phyloP scores from a whole-genome alignment of 2,329 filamentous ascomycete species.

The Monascus ruber region DNA sequence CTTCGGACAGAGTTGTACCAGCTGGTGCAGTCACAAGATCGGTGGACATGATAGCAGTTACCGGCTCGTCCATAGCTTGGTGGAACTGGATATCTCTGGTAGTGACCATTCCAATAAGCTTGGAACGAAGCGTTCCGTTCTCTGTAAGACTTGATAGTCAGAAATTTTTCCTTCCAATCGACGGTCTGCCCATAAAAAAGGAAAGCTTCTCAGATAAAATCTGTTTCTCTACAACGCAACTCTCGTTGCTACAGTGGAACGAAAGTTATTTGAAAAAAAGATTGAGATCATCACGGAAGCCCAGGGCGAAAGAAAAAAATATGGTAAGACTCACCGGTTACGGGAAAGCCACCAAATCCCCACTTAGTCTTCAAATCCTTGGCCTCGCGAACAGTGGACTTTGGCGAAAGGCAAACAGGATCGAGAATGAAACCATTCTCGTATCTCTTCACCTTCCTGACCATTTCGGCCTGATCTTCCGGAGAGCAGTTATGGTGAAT shows the following conservation, averaged over 20 bases:
- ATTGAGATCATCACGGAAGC: constrained; percentile 59
- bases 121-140: constrained; percentile 82
- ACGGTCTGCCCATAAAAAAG: neutral
- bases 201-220: constrained; percentile 37
- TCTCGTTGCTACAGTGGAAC: constrained; percentile 96
- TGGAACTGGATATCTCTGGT: constrained; percentile 98
- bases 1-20: constrained; percentile 74
- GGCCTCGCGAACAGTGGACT: constrained; percentile 81
- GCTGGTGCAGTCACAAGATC: constrained; percentile 79
- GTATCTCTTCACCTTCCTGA: constrained; percentile 96
- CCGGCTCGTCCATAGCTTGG: constrained; percentile 56
- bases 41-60: constrained; percentile 88
- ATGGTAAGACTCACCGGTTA: constrained; percentile 67
- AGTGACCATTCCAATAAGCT: constrained; percentile 93
- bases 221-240: constrained; percentile 69
- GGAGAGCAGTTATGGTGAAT: constrained; percentile 99
- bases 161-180: constrained; percentile 7
- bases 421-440: constrained; percentile 99
- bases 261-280: constrained; percentile 86
- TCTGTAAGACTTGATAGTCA: constrained; percentile 45
- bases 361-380: constrained; percentile 92
- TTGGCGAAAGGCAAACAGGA: constrained; percentile 78
- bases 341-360: constrained; percentile 96
- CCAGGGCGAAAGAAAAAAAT: constrained; percentile 9
- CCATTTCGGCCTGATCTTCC: constrained; percentile 95